Base-by-base conservation (phyloP, 306 rosid genomes). In the Albizia julibrissin region DNA sequence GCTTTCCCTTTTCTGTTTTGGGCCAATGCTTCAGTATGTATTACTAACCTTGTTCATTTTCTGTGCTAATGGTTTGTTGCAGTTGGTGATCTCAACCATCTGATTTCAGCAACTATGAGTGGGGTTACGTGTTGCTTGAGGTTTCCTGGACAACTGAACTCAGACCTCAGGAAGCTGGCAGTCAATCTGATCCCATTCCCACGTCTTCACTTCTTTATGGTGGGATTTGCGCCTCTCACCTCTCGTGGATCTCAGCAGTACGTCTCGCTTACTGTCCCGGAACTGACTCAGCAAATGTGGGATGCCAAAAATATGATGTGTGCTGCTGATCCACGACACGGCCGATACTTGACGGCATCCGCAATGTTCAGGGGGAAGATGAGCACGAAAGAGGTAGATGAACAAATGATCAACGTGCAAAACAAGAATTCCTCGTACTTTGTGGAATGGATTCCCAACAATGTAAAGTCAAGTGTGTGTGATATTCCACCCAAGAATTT, bases 271-370 rank as follows among this genome's bases (percentile, higher is more conserved):
- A 91, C 98, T 7, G 98, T 93, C 80, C 98, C 98, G 0, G 97
- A 93, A 90, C 88, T 93, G 31, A 93, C 98, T 56, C 98, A 93
- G 82, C 97, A 93, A 85, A 93, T 93, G 98, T 93, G 98, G 98
- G 98, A 93, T 76, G 78, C 97, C 85, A 93, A 93, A 74, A 93
- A 90, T 82, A 93, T 93, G 97, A 93, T 93, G 97, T 93, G 96
- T 26, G 97, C 97, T 5, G 97, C 97, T 39, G 97, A 93, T 72
- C 97, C 97, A 27, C 96, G 97, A 66, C 97, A 93, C 0, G 96
- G 96, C 42, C 90, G 97, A 0, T 93, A 93, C 89, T 88, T 93
- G 82, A 93, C 97, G 0, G 97, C 92, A 75, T 93, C 97, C 0
- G 97, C 97, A 37, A 93, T 91, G 96, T 91, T 93, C 85, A 86